Evolutionary conservation across 352 stramenopile genomes (phyloP), one percentile per base, ranked within the genome.

Genomic region (Plasmopara viticola): DNA sequence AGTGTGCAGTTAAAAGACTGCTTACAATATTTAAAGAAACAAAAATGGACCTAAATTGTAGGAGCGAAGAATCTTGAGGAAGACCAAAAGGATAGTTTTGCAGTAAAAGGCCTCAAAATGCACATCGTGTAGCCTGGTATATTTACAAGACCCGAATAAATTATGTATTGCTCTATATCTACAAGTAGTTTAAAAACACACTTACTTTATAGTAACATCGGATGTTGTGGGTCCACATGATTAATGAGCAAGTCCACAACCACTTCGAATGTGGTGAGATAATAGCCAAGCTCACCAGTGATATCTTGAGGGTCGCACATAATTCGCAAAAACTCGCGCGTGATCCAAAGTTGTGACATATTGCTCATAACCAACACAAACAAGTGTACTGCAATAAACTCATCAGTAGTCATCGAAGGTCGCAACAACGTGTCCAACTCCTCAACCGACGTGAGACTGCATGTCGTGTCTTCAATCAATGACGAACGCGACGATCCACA

Each of bases 201-300:
- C 6, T 35, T 12, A 35, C 31, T 35, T 5, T 34, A 66, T 28
- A 40, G 51, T 44, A 78, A 48, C 62, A 78, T 74, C 29, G 70
- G 64, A 8, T 70, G 55, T 18, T 75, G 56, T 15, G 62, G 51
- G 55, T 80, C 65, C 17, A 53, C 41, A 14, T 84, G 73, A 18
- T 67, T 68, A 15, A 77, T 60, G 29, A 87, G 62, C 53, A 84
- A 60, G 34, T 82, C 68, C 34, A 87, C 71, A n/a, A 68, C 73
- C 20, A 78, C 73, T 40, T 85, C 73, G 44, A 84, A 87, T 44
- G 72, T 87, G 40, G 76, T 83, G 15, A 85, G 73, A 51, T 87
- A 87, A 60, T 84, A 87, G 42, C 76, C 76, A 29, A 87, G 73
- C 58, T 87, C 75, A 48, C 76, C 76, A 38, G 66, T 77, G 30